Percentiles rank a stretch among this genome's conserved stretches.
phyloP scores from a whole-genome alignment of 1,139 yeast genomes.

The Candida anutae region DNA sequence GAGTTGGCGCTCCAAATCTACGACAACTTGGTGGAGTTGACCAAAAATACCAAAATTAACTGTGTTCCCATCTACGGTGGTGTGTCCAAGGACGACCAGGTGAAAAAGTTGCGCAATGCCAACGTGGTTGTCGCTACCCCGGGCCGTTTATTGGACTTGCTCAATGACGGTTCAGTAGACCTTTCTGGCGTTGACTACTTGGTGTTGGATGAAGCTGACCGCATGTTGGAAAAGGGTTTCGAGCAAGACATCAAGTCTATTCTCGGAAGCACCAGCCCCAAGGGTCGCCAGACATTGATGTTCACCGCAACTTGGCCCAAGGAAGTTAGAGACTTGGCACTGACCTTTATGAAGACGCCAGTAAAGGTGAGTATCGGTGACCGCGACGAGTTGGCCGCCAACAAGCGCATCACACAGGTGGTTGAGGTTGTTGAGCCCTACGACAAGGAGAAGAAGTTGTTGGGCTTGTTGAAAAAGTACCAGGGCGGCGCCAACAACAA shows the following conservation, averaged over 20 bases:
- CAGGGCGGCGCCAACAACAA: slow-evolving; percentile 51
- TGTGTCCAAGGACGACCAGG: slow-evolving; percentile 91
- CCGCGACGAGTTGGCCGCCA: slow-evolving; percentile 88
- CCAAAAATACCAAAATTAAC: slow-evolving; percentile 48
- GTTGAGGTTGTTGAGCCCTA: slow-evolving; percentile 89
- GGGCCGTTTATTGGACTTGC: slow-evolving; percentile 85
- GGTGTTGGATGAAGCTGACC: slow-evolving; percentile 94
- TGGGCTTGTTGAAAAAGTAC: slow-evolving; percentile 67
- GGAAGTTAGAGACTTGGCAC: slow-evolving; percentile 89
- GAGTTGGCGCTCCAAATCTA: slow-evolving; percentile 92
- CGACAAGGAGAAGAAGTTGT: slow-evolving; percentile 69
- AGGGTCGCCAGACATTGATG: slow-evolving; percentile 73
- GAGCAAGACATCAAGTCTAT: slow-evolving; percentile 91
- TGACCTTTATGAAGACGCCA: slow-evolving; percentile 73
- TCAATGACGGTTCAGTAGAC: slow-evolving; percentile 81
- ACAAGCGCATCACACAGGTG: slow-evolving; percentile 84
- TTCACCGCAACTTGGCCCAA: slow-evolving; percentile 88
- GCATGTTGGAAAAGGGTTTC: slow-evolving; percentile 94
- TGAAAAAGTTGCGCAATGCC: slow-evolving; percentile 52
- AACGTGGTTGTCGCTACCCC: slow-evolving; percentile 94
- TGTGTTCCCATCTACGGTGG: slow-evolving; percentile 95
- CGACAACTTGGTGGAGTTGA: slow-evolving; percentile 69
- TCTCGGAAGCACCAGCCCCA: slow-evolving; percentile 44
- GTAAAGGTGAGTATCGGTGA: slow-evolving; percentile 90
- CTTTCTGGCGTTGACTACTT: slow-evolving; percentile 64